Percentiles rank a stretch among this genome's conserved stretches.
phyloP scores from a whole-genome alignment of 2,329 filamentous ascomycete genomes.

The Juglanconis sp. region DNA sequence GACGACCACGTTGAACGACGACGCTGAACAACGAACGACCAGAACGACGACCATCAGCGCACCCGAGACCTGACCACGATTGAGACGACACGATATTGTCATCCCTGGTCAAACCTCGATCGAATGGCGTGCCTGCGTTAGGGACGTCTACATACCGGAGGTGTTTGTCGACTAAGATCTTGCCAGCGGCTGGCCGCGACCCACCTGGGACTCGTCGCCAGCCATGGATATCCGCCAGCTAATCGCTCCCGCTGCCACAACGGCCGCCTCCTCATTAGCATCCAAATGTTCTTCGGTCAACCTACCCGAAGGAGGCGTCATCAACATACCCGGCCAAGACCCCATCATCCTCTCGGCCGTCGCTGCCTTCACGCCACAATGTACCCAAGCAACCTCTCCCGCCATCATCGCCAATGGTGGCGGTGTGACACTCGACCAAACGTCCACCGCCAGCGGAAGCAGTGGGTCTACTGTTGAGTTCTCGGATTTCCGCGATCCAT shows the following conservation, averaged over 20 bases:
- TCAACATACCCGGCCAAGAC: constrained; percentile 50
- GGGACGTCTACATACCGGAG: constrained; percentile 1
- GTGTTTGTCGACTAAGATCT: constrained; percentile 6
- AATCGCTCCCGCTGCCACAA: constrained; percentile 19
- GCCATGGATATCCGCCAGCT: constrained; percentile 26
- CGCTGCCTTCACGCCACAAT: constrained; percentile 58
- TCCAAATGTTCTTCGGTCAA: constrained; percentile 26
- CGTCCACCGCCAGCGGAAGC: constrained; percentile 21
- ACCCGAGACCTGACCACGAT: not conserved
- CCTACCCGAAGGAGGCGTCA: constrained; percentile 42
- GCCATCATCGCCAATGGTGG: constrained; percentile 40
- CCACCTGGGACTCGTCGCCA: constrained; percentile 17
- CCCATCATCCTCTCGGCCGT: constrained; percentile 57
- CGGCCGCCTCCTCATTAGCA: constrained; percentile 16
- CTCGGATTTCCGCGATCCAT: constrained; percentile 75
- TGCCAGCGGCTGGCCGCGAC: constrained; percentile 25
- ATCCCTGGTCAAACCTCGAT: not conserved
- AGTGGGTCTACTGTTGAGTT: constrained; percentile 35
- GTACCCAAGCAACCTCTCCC: constrained; percentile 40
- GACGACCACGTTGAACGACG: too few species aligned
- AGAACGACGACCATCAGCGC: not conserved
- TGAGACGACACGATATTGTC: not conserved
- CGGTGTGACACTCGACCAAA: constrained; percentile 31
- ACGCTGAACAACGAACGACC: not conserved
- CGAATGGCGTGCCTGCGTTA: constrained; percentile 17